Evolutionary conservation across 768 basidiomycete genomes (phyloP).

Genomic region (Xerocomellus chrysenteron): DNA sequence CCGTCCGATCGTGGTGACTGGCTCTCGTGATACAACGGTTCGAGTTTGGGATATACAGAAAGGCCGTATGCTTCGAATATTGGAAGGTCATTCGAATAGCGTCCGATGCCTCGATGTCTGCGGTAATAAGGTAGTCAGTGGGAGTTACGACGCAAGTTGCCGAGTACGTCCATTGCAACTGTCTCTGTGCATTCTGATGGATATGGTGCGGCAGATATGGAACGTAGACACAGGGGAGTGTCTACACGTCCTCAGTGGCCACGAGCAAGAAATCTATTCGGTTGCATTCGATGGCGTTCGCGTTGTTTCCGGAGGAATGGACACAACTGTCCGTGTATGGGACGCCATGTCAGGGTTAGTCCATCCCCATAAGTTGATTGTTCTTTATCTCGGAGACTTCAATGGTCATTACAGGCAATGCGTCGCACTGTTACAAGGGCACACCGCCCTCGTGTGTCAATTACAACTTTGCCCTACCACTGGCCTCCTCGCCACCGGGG

Average conservation of each 20-base stretch:
- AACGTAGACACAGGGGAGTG: conserved; percentile 88
- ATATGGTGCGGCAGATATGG: conserved; percentile 63
- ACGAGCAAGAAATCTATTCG: conserved; percentile 86
- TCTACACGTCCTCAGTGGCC: conserved; percentile 76
- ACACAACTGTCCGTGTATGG: conserved; percentile 94
- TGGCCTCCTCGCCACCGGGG: conserved; percentile 71
- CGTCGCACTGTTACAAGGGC: conserved; percentile 82
- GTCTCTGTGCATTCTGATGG: background rate
- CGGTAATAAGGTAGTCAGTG: conserved; percentile 82
- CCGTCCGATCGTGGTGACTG: conserved; percentile 85
- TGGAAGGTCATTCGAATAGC: conserved; percentile 76
- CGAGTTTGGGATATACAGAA: conserved; percentile 92
- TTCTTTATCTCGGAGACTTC: background rate
- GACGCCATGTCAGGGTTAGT: conserved; percentile 79
- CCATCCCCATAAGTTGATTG: background rate
- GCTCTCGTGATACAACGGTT: conserved; percentile 82
- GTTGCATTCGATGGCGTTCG: conserved; percentile 86
- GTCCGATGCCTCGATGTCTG: conserved; percentile 89
- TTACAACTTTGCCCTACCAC: conserved; percentile 67
- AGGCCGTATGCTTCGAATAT: conserved; percentile 61
- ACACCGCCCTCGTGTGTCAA: conserved; percentile 91
- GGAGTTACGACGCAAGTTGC: conserved; percentile 89
- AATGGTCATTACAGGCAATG: conserved; percentile 55
- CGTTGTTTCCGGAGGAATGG: conserved; percentile 85
- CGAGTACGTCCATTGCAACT: conserved; percentile 48